Evolutionary conservation across 768 basidiomycete genomes (phyloP).

Genomic region (Suillus occidentalis): DNA sequence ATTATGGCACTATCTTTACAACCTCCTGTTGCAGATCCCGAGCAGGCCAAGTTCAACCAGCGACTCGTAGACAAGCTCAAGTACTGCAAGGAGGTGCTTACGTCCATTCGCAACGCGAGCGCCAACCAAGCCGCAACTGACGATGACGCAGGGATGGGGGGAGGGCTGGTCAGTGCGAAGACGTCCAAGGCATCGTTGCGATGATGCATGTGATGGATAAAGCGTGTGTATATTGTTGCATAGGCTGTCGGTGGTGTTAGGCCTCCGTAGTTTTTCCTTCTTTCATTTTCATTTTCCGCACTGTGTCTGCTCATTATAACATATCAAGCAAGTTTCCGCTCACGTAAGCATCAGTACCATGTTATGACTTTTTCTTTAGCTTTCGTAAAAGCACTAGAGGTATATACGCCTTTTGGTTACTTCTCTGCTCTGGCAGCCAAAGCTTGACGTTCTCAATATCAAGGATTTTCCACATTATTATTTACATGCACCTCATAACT

Average conservation of each 20-base stretch:
- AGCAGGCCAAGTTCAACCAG: constrained; percentile 59
- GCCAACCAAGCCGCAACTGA: constrained; percentile 30
- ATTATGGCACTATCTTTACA: constrained; percentile 60
- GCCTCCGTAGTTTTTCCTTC: not conserved
- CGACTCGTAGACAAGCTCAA: constrained; percentile 76
- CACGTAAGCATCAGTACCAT: constrained; percentile 1
- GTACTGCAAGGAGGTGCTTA: constrained; percentile 83
- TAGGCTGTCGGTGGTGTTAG: constrained; percentile 3
- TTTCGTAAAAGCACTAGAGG: not conserved
- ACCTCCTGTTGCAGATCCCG: constrained; percentile 44
- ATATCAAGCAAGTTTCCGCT: constrained; percentile 1
- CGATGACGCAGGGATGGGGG: constrained; percentile 12
- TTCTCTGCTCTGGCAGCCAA: not conserved
- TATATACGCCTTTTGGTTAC: not conserved
- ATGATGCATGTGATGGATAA: not conserved
- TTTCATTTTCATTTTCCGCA: not conserved
- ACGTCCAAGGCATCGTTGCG: constrained; percentile 22
- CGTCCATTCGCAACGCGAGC: constrained; percentile 65
- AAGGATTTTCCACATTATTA: not conserved
- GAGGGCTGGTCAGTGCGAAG: constrained; percentile 15
- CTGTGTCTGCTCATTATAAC: constrained; percentile 4
- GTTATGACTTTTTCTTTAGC: not conserved
- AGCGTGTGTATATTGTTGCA: not conserved
- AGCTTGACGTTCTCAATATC: not conserved
- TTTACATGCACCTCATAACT: not conserved